Base-by-base conservation (phyloP, 495 filamentous ascomycete species). In the Friedmanniomyces endolithicus region DNA sequence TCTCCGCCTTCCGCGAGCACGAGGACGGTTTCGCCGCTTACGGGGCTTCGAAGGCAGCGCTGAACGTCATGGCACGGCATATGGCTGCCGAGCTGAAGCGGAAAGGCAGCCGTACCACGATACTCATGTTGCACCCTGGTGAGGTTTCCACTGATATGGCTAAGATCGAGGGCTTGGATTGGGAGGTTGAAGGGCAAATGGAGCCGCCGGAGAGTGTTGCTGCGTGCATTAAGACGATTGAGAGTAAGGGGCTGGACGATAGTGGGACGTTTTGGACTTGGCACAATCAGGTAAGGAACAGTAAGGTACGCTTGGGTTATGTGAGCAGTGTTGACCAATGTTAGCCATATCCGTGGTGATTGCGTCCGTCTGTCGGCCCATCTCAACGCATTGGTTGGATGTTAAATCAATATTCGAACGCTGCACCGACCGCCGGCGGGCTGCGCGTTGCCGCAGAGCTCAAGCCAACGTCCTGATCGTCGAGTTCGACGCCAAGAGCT, bases 11-110 rank as follows among this genome's bases (percentile, higher is more conserved):
- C 57, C 71, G 71, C 37, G 71, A 71, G 17, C 72, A 75, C 57
- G 76, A 80, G 62, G 78, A 81, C 60, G 78, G 78, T 11, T 79
- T 80, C 54, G 78, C 73, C 7, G 78, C 78, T 7, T 81, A 79
- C 61, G 71, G 73, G 7, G 76, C 76, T 0, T 77, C 74, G 6
- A 80, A 81, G 62, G 72, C 76, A n/a, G 78, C 78, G 0, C 62
- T 81, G 45, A 81, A 81, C 61, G 74, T 78, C 59, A 73, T 70
- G 39, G 63, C 79, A 1, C 59, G 78, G 64, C 77, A 80, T 55
- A 72, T 80, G 71, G 74, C 75, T 0, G 72, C 73, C 0, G 77
- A 80, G 56, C 59, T 80, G 20, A 68, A 69, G 51, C 63, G 76
- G 17, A 73, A 73, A 50, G 66, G 65, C 41, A 69, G 68, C 35